A percentile compares a stretch with the other conserved stretches of the same genome.
Conservation (phyloP, 768 basidiomycete species). For the Cyclocybe aegerita region DNA sequence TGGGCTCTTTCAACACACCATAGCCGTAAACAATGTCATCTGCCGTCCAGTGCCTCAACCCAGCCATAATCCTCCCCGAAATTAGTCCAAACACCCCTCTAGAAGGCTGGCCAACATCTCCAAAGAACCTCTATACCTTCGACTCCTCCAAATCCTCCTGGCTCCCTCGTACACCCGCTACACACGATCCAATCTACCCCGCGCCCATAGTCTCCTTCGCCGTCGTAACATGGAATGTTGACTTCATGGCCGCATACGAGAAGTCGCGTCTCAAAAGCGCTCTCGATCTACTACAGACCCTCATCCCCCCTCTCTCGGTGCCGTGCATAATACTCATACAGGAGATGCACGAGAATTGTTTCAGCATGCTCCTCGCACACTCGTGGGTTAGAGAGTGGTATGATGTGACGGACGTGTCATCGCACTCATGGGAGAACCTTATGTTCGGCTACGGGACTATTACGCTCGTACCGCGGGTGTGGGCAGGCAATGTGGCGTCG, state of each 20-base stretch:
- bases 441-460: conserved; percentile 8
- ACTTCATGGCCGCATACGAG: conserved; percentile 5
- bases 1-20: too few species aligned
- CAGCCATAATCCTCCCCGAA: too few species aligned
- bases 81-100: too few species aligned
- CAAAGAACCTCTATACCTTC: not conserved
- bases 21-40: too few species aligned
- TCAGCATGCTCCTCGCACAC: conserved; percentile 7
- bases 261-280: conserved; percentile 6
- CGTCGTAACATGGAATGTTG: conserved; percentile 16
- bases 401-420: conserved; percentile 7
- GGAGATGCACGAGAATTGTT: conserved; percentile 7
- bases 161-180: not conserved
- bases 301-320: not conserved
- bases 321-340: conserved; percentile 14
- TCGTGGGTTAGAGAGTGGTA: conserved; percentile 8
- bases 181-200: not conserved
- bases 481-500: not conserved
- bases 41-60: too few species aligned
- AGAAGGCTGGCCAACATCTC: not conserved
- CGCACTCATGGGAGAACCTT: conserved; percentile 4
- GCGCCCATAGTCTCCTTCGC: not conserved
- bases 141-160: not conserved
- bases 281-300: conserved; percentile 6
- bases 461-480: conserved; percentile 6